Evolutionary conservation across 106 monocot species (phyloP), one percentile per base, ranked within the genome.

Genomic region (Dendrobium nobile): DNA sequence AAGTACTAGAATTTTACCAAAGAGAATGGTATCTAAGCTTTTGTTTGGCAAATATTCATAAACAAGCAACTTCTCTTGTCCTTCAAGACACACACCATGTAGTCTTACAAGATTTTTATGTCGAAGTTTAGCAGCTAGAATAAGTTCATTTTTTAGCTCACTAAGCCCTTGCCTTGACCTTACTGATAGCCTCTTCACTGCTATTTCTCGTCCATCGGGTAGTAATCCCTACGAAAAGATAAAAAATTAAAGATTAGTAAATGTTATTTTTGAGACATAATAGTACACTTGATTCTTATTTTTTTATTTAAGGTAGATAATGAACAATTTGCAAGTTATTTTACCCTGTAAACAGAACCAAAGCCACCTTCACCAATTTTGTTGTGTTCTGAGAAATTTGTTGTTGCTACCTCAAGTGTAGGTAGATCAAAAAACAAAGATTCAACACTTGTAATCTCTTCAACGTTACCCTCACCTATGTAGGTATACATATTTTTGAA

Each of bases 361-460:
- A 87, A 87, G 9, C 87, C 87, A 54, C 87, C 87, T 43, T 82
- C 75, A 27, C 84, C 87, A 7, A 84, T 73, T 70, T 82, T 84
- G 31, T 79, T 87, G 6, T 31, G 20, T 6, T 19, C 28, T 3
- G 84, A 79, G 65, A 84, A 89, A 37, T 73, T 48, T 20, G 67
- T 44, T 0, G 86, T 86, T 11, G 81, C 85, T 22, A 5, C 9
- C 7, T 16, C 2, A 27, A 83, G 75, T 10, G 67, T 78, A 7
- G 26, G 16, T 7, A 85, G 8, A 75, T 85, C 82, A 75, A 78
- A 78, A 3, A 77, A 33, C 1, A 37, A 37, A 11, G 70, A 31
- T 20, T 70, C 10, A 70, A 37, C 33, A 37, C 37, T 33, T 61
- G 61, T 61, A 61, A 61, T 61, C 61, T 61, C 61, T 2, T 61